Evolutionary conservation across 1,284 basidiomycete genomes (phyloP).

Genomic region (Phylloporus gajari): DNA sequence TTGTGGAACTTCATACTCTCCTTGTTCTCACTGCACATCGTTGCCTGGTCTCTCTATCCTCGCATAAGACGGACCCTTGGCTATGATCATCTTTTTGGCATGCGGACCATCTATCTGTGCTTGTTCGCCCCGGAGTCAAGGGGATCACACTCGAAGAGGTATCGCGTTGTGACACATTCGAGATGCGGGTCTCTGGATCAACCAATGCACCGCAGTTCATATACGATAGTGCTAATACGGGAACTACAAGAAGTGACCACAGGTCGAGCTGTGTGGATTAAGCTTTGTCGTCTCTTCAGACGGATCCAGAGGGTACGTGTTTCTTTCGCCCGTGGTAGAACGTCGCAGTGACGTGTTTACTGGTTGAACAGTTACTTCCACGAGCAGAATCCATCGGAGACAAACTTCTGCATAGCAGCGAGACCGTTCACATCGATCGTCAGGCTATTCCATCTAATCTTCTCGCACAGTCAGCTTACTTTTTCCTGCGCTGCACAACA

Average conservation of each 20-base stretch:
- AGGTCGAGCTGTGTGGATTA: too few relatives aligned
- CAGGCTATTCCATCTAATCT: too few relatives aligned
- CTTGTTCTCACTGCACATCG: slow-evolving; percentile 66
- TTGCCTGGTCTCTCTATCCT: slow-evolving; percentile 42
- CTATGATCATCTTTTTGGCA: slow-evolving; percentile 81
- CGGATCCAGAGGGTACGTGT: background rate
- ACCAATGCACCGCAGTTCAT: too few relatives aligned
- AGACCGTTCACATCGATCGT: too few relatives aligned
- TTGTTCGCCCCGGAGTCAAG: slow-evolving; percentile 41
- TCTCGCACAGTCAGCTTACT: too few relatives aligned
- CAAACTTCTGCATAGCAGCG: too few relatives aligned
- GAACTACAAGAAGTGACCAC: too few relatives aligned
- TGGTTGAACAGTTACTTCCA: background rate
- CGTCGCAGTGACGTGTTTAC: background rate
- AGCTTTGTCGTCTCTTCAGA: background rate
- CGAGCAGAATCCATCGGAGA: background rate
- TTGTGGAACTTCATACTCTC: slow-evolving; percentile 70
- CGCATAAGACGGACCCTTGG: slow-evolving; percentile 55
- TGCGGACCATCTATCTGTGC: slow-evolving; percentile 73
- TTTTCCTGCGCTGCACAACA: too few relatives aligned
- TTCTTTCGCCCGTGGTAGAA: background rate
- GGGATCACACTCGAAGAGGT: slow-evolving; percentile 45
- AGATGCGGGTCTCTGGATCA: slow-evolving; percentile 13
- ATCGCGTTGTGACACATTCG: background rate
- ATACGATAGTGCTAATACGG: too few relatives aligned